phyloP scores from a whole-genome alignment of 2,329 filamentous ascomycete genomes.

The Paecilomyces sp. region DNA sequence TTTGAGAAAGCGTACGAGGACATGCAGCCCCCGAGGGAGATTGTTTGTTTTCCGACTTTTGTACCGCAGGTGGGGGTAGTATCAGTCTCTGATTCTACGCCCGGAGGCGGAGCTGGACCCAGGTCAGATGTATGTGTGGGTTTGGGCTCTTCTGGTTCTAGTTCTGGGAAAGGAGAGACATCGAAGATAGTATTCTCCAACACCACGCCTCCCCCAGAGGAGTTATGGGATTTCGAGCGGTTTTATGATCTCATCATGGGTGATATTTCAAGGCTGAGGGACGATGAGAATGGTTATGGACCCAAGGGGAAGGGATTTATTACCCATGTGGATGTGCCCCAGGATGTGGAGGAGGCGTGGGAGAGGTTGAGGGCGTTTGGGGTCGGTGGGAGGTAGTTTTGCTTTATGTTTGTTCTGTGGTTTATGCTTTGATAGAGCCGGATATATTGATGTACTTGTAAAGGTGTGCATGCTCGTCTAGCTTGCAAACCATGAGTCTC shows the following conservation, averaged over 20 bases:
- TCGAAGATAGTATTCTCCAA: not conserved
- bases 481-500: too few relatives aligned
- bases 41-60: not conserved
- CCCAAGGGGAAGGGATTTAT: constrained; percentile 39
- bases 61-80: not conserved
- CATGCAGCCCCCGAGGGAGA: not conserved
- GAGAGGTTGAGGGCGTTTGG: constrained; percentile 3
- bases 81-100: not conserved
- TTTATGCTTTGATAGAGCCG: too few relatives aligned
- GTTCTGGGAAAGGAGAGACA: not conserved
- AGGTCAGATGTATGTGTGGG: too few relatives aligned
- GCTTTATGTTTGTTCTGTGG: not conserved
- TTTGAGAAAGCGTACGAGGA: constrained; percentile 33
- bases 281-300: constrained; percentile 38
- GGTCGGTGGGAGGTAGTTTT: not conserved
- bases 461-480: too few relatives aligned
- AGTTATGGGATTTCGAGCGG: constrained; percentile 31
- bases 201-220: constrained; percentile 3
- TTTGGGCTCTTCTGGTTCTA: too few relatives aligned
- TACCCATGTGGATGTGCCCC: constrained; percentile 36
- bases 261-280: constrained; percentile 37
- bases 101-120: too few relatives aligned
- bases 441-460: too few relatives aligned
- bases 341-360: constrained; percentile 29
- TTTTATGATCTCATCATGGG: constrained; percentile 38